Evolutionary conservation across 176 grass and related monocot genomes (phyloP), one percentile per base, ranked within the genome.

Genomic region (Aegilops bicornis): DNA sequence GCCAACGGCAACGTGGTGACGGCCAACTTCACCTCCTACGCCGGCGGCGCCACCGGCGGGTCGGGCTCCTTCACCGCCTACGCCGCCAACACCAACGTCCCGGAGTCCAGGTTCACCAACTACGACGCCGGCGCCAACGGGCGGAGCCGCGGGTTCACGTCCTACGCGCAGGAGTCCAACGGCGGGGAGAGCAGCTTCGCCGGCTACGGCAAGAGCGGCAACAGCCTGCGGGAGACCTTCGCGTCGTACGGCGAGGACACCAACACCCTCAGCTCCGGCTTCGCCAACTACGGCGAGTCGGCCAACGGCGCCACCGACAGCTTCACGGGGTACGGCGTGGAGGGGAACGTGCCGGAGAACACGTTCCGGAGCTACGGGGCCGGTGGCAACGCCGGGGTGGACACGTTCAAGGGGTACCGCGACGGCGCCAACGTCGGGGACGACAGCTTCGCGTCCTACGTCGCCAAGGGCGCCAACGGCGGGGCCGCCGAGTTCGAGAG

Each of bases 21-120:
- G 17, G 31, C 85, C 68, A 94, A 97, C 89, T 97, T 97, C 94
- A 92, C 91, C 63, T 94, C 91, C 25, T 97, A 97, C 42, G 91
- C 85, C 52, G 85, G 56, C 56, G 80, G 75, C 13, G 89, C 94
- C 52, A 97, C 89, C 2, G 91, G 89, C 14, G 91, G 91, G 0
- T 79, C 89, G 6, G 89, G 91, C 30, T 79, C 78, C 47, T 97
- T 97, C 79, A 2, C 87, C 17, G 4, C 85, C 22, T 97, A 97
- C 83, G 89, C 88, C 56, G 85, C 84, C 6, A 79, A 58, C 7
- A 81, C 76, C 79, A 97, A 97, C 87, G 85, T 84, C 4, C 91
- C 94, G 75, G 82, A 88, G 25, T 84, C 87, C 78, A 86, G 73
- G 75, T 97, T 97, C 85, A 87, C 64, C 79, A 90, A 89, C 89